phyloP scores from a whole-genome alignment of 1,284 basidiomycete species.

The Phellopilus nigrolimitatus region DNA sequence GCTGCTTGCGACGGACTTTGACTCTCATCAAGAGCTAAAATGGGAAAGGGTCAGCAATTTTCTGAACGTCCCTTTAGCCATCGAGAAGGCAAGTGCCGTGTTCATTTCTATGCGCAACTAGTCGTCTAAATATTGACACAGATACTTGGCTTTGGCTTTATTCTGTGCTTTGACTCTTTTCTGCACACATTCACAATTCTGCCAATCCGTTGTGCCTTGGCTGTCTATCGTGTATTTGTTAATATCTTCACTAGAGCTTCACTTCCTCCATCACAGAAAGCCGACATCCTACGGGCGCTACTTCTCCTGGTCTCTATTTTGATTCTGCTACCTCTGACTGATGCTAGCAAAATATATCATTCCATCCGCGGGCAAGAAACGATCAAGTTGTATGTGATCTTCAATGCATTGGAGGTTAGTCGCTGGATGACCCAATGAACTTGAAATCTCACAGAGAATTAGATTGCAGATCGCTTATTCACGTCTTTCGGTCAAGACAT shows the following conservation, averaged over 20 bases:
- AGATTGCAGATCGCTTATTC: slow-evolving; percentile 95
- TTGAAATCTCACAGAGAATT: slow-evolving; percentile 12
- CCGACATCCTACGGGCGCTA: slow-evolving; percentile 80
- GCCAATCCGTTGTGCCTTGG: slow-evolving; percentile 82
- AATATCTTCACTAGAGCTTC: slow-evolving; percentile 50
- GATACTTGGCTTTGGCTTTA: slow-evolving; percentile 90
- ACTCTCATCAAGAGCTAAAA: slow-evolving; percentile 89
- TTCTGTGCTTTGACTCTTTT: slow-evolving; percentile 95
- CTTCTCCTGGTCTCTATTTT: slow-evolving; percentile 75
- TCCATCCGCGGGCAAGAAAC: slow-evolving; percentile 98
- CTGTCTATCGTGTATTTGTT: slow-evolving; percentile 52
- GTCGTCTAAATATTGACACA: slow-evolving; percentile 30
- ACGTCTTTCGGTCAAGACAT: slow-evolving; percentile 98
- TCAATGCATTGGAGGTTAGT: slow-evolving; percentile 91
- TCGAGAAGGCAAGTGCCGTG: slow-evolving; percentile 87
- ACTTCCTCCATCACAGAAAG: slow-evolving; percentile 85
- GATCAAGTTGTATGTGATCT: slow-evolving; percentile 99
- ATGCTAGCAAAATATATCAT: slow-evolving; percentile 98
- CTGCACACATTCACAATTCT: slow-evolving; percentile 98
- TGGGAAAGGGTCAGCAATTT: slow-evolving; percentile 99
- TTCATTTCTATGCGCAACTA: background rate
- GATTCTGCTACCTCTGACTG: slow-evolving; percentile 80
- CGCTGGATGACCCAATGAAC: slow-evolving; percentile 5
- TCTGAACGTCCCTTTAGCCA: slow-evolving; percentile 85
- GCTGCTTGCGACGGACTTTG: slow-evolving; percentile 85